Evolutionary conservation across 768 basidiomycete genomes (phyloP).

Genomic region (Naganishia kalamii): DNA sequence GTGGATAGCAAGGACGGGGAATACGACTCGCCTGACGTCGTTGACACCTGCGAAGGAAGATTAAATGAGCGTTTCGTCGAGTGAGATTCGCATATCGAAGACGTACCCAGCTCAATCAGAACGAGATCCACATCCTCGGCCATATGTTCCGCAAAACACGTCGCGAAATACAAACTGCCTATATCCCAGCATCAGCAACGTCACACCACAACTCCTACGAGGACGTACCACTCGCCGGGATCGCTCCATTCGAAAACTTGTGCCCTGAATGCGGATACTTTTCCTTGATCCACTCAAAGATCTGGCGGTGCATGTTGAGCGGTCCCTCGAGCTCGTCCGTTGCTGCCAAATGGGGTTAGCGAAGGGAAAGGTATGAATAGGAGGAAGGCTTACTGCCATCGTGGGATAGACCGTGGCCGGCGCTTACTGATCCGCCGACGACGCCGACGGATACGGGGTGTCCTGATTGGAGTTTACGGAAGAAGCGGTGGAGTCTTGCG

Average conservation of each 20-base stretch:
- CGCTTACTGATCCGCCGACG: conserved; percentile 10
- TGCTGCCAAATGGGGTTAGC: too few relatives aligned
- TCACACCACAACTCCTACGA: neutral
- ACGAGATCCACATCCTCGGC: conserved; percentile 42
- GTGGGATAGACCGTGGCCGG: conserved; percentile 15
- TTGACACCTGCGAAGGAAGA: neutral
- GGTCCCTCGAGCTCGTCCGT: conserved; percentile 2
- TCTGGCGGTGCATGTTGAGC: conserved; percentile 16
- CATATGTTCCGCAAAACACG: conserved; percentile 43
- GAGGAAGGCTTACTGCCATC: conserved; percentile 1
- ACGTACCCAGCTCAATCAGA: conserved; percentile 35
- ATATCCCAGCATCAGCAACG: neutral
- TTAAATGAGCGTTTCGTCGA: too few relatives aligned
- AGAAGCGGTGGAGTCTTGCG: neutral
- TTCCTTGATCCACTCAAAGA: conserved; percentile 16
- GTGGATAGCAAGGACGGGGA: neutral
- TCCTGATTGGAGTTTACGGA: conserved; percentile 12
- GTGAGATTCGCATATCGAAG: neutral
- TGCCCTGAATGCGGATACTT: conserved; percentile 25
- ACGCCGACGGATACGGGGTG: conserved; percentile 3
- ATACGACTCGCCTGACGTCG: neutral
- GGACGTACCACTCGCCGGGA: conserved; percentile 32
- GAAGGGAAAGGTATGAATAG: neutral
- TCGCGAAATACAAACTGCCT: conserved; percentile 34
- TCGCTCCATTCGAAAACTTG: conserved; percentile 37